Evolutionary conservation across 2,329 filamentous ascomycete species (phyloP).

Genomic region (Byssoonygena ceratinophila): DNA sequence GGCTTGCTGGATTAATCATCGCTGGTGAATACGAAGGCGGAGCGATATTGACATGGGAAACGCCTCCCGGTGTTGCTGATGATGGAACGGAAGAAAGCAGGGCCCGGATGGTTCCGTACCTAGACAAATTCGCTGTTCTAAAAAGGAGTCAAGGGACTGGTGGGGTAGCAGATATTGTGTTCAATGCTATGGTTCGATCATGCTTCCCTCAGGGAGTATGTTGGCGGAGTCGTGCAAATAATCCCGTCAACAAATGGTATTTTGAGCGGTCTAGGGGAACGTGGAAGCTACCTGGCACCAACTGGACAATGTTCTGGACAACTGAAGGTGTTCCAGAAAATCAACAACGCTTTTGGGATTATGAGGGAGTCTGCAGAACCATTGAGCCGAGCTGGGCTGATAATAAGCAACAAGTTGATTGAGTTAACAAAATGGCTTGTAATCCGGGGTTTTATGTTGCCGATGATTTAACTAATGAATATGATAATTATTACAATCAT

Average conservation of each 20-base stretch:
- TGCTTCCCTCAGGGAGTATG: constrained; percentile 85
- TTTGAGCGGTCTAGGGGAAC: constrained; percentile 81
- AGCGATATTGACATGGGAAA: constrained; percentile 90
- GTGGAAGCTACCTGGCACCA: constrained; percentile 66
- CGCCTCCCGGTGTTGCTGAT: constrained; percentile 50
- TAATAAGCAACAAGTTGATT: constrained; percentile 46
- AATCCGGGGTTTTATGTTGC: background rate
- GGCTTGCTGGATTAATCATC: constrained; percentile 82
- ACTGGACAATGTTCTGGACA: constrained; percentile 99
- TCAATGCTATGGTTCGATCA: constrained; percentile 83
- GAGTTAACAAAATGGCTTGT: background rate
- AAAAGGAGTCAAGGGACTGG: constrained; percentile 79
- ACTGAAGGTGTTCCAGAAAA: constrained; percentile 52
- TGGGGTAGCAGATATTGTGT: constrained; percentile 89
- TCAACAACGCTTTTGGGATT: constrained; percentile 51
- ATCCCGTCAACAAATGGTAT: constrained; percentile 99
- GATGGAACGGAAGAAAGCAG: constrained; percentile 43
- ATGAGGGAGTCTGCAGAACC: constrained; percentile 62
- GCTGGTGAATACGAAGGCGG: constrained; percentile 95
- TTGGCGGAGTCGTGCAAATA: constrained; percentile 81
- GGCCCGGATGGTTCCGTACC: constrained; percentile 70
- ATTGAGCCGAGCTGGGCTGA: constrained; percentile 43
- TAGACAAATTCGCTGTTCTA: constrained; percentile 94
- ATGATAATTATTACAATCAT: background rate
- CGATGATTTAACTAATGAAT: background rate